These are phyloP conservation scores for Ophiorrhiza pumila DNA, from an alignment of 257 asterid species.

Conservation along the genomic window DNA sequence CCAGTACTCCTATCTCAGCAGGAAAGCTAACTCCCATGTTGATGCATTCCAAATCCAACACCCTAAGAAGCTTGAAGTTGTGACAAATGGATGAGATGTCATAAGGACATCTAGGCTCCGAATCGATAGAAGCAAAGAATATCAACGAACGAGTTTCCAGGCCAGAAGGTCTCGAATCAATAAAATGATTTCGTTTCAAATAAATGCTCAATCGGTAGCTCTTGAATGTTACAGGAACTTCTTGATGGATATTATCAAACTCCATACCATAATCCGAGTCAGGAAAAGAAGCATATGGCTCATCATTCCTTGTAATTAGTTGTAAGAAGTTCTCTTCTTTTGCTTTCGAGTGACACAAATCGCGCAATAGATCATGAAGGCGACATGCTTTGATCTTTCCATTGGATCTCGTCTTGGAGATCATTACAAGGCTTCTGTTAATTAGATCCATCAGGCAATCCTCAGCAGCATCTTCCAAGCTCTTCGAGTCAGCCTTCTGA, in stretches of 20 bases:
- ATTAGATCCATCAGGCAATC: constrained; percentile 5
- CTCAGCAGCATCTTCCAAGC: constrained; percentile 10
- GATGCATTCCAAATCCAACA: no score
- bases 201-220: constrained; percentile 6
- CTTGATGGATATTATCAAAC: not conserved
- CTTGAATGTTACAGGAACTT: not conserved
- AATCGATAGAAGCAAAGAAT: not conserved
- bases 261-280: constrained; percentile 5
- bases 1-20: no score
- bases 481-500: not conserved
- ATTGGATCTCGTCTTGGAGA: not conserved
- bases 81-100: no score
- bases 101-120: no score
- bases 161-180: constrained; percentile 8
- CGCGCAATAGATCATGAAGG: constrained; percentile 10
- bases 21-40: no score
- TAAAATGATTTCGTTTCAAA: constrained; percentile 2
- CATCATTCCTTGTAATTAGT: not conserved
- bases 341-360: constrained; percentile 2
- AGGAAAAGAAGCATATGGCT: constrained; percentile 9
- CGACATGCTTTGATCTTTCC: constrained; percentile 12
- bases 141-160: not conserved
- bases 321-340: constrained; percentile 4
- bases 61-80: no score
- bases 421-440: not conserved